phyloP scores from a whole-genome alignment of 2,329 filamentous ascomycete species.

The Cladosporium cucumerinum region DNA sequence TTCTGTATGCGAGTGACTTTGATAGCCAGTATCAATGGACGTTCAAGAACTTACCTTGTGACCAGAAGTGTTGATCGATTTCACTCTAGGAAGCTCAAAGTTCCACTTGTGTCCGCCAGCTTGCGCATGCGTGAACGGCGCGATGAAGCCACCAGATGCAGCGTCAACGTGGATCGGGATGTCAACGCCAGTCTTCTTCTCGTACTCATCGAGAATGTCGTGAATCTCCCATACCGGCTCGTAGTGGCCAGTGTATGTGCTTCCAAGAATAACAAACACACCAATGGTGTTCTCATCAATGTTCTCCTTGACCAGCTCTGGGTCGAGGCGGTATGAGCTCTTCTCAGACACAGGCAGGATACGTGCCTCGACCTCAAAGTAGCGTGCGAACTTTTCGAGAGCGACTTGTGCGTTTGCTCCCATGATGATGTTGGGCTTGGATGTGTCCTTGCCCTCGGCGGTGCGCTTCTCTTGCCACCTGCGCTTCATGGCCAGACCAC shows the following conservation, averaged over 20 bases:
- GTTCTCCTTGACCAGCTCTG: constrained; percentile 61
- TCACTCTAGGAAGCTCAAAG: constrained; percentile 60
- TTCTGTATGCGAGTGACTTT: no score
- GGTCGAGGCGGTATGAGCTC: constrained; percentile 61
- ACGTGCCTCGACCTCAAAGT: constrained; percentile 69
- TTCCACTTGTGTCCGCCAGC: constrained; percentile 60
- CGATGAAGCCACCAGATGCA: constrained; percentile 60
- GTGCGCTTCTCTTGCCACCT: constrained; percentile 65
- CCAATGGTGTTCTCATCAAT: constrained; percentile 75
- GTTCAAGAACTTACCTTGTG: constrained; percentile 43
- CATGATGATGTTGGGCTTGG: constrained; percentile 70
- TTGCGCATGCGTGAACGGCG: constrained; percentile 57
- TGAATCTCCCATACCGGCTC: constrained; percentile 68
- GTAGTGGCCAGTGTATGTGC: constrained; percentile 71
- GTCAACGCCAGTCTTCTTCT: constrained; percentile 59
- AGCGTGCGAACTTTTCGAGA: constrained; percentile 68
- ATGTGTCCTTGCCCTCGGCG: constrained; percentile 59
- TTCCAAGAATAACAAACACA: constrained; percentile 69
- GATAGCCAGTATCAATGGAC: not conserved
- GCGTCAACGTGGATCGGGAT: constrained; percentile 68
- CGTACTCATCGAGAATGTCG: constrained; percentile 60
- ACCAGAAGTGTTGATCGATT: constrained; percentile 64
- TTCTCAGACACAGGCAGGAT: constrained; percentile 62
- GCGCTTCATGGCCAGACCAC: constrained; percentile 71
- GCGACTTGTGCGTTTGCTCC: constrained; percentile 70